A percentile compares a stretch with the other conserved stretches of the same genome.
Evolutionary conservation across 116 monocot species (phyloP).

Genomic region (Iris pallida): DNA sequence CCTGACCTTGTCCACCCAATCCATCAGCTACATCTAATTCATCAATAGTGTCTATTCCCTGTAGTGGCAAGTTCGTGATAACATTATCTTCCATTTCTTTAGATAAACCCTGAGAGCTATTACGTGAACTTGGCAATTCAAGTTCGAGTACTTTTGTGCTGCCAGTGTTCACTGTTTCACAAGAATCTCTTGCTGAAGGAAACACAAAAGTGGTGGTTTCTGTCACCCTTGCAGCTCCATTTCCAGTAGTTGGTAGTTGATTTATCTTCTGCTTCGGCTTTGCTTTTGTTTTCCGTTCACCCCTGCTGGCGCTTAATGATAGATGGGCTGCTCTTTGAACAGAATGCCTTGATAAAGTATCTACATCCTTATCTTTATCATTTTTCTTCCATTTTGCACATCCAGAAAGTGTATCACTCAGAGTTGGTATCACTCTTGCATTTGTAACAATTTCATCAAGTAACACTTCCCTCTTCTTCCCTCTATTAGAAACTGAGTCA

Average conservation of each 20-base stretch:
- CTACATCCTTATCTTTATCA: slow-evolving; percentile 51
- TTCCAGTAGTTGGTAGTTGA: slow-evolving; percentile 55
- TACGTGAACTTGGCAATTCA: not conserved
- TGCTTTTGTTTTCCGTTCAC: slow-evolving; percentile 72
- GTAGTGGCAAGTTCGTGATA: slow-evolving; percentile 21
- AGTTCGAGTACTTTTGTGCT: slow-evolving; percentile 13
- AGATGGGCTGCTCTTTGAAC: slow-evolving; percentile 53
- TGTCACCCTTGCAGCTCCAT: slow-evolving; percentile 30
- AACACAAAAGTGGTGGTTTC: slow-evolving; percentile 23
- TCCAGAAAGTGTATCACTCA: slow-evolving; percentile 23
- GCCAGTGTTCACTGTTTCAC: slow-evolving; percentile 18
- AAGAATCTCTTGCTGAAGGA: slow-evolving; percentile 20
- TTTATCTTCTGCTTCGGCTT: slow-evolving; percentile 75
- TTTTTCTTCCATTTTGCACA: slow-evolving; percentile 71
- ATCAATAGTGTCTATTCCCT: slow-evolving; percentile 50
- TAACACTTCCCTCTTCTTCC: slow-evolving; percentile 66
- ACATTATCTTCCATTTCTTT: slow-evolving; percentile 41
- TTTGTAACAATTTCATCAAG: slow-evolving; percentile 59
- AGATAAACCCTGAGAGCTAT: slow-evolving; percentile 13
- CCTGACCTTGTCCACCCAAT: slow-evolving; percentile 60
- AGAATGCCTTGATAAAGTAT: slow-evolving; percentile 36
- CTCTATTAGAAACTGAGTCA: slow-evolving; percentile 29
- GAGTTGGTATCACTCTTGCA: slow-evolving; percentile 24
- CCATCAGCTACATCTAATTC: slow-evolving; percentile 49
- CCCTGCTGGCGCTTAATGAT: slow-evolving; percentile 36